Base-by-base conservation (phyloP, 2,329 filamentous ascomycete species). In the Ophiosphaerella narmari region DNA sequence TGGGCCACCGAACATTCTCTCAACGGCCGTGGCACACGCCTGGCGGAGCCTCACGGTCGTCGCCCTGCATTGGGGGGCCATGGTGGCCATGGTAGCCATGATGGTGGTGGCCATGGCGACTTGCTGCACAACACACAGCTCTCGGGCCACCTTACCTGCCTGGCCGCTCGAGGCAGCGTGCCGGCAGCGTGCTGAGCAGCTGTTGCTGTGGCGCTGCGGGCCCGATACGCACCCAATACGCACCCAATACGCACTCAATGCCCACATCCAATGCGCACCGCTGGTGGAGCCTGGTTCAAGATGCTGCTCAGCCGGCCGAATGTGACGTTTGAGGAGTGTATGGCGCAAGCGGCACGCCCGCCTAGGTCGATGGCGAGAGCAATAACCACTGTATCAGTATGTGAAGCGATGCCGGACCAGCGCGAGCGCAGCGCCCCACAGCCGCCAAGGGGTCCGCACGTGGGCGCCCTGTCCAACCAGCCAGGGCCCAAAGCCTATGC, bases 61-160 rank as follows among this genome's bases (percentile, higher is more conserved):
- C 18, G 18, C 18, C 54, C 56, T 62, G 58, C 56, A 46, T 62
- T 45, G 45, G 51, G 47, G 35, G 46, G 52, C 37, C 39, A 48
- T 44, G 48, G 47, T 54, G 50, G 46, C 56, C 54, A 45, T 65
- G 63, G 59, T 64, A 46, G 59, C 52, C 52, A 54, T 14, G 14
- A 8, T 12, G 50, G 32, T 6, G 40, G 38, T 42, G 48, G 50
- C 54, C 41, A 49, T 59, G 54, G 59, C 52, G 59, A 53, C 41
- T 56, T 54, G 39, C 57, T 60, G 57, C 52, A 52, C 55, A 48
- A 58, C 59, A 57, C 45, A 48, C 18, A 4, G 18, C 45, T 44
- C 54, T 61, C 57, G 60, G 57, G 44, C 59, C 55, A 65, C 59
- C 46, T 65, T 57, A 60, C 26, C 58, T 21, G 4, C 18, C 18